Conservation (phyloP, 1,284 basidiomycete genomes). For the Inonotus obliquus region DNA sequence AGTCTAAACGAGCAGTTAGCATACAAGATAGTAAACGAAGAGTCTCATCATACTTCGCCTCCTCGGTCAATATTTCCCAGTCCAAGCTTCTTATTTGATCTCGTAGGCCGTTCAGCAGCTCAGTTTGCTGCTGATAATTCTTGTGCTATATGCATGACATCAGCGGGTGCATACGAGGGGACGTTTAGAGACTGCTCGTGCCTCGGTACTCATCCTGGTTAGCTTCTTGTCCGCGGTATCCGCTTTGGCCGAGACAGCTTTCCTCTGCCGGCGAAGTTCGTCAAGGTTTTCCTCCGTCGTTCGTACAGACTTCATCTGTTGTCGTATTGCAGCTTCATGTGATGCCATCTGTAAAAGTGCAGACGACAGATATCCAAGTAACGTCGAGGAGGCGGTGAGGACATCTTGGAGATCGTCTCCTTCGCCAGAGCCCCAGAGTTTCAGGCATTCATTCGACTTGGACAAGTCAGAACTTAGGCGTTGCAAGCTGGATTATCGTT, state of each 20-base stretch:
- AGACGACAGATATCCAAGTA: slow-evolving; percentile 67
- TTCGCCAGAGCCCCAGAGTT: slow-evolving; percentile 78
- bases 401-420: slow-evolving; percentile 82
- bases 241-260: slow-evolving; percentile 64
- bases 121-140: slow-evolving; percentile 73
- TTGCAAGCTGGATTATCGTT: slow-evolving; percentile 43
- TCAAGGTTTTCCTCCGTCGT: slow-evolving; percentile 83
- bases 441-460: slow-evolving; percentile 73
- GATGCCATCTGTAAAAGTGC: slow-evolving; percentile 71
- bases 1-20: slow-evolving; percentile 35
- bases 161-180: background rate
- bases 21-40: background rate
- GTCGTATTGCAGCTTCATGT: slow-evolving; percentile 72
- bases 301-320: slow-evolving; percentile 74
- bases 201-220: slow-evolving; percentile 83
- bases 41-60: slow-evolving; percentile 41
- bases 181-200: slow-evolving; percentile 12
- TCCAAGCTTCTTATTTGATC: slow-evolving; percentile 80
- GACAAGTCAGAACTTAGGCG: slow-evolving; percentile 61
- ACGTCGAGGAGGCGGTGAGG: slow-evolving; percentile 45
- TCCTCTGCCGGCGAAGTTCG: slow-evolving; percentile 68
- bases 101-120: slow-evolving; percentile 67
- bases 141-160: slow-evolving; percentile 55
- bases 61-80: slow-evolving; percentile 80
- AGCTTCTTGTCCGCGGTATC: slow-evolving; percentile 90